Evolutionary conservation across 306 rosid genomes (phyloP).

Genomic region (Comarum palustre): DNA sequence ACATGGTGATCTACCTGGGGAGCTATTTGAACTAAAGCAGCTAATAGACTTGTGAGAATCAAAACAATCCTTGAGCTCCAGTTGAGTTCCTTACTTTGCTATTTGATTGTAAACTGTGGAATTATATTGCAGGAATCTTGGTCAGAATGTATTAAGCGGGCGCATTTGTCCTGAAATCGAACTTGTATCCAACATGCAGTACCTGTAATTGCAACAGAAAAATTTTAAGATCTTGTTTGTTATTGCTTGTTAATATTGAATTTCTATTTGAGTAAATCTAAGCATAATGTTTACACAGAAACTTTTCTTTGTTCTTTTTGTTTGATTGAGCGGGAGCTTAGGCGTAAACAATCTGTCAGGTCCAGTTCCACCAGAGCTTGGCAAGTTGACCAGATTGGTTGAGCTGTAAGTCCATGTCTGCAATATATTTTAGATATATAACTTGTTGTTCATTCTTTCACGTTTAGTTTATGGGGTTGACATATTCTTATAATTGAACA

Average conservation of each 20-base stretch:
- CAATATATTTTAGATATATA: background rate
- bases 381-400: slow-evolving; percentile 33
- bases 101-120: background rate
- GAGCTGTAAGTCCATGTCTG: slow-evolving; percentile 27
- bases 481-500: slow-evolving; percentile 1
- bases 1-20: slow-evolving; percentile 37
- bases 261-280: background rate
- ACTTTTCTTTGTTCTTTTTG: background rate
- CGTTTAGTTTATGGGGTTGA: background rate
- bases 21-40: slow-evolving; percentile 36
- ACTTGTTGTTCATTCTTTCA: background rate
- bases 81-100: slow-evolving; percentile 1
- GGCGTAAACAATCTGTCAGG: slow-evolving; percentile 45
- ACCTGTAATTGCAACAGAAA: slow-evolving; percentile 27
- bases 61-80: background rate
- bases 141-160: slow-evolving; percentile 37
- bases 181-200: slow-evolving; percentile 30
- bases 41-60: slow-evolving; percentile 38
- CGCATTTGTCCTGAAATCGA: slow-evolving; percentile 32
- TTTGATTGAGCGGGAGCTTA: slow-evolving; percentile 33
- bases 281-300: background rate
- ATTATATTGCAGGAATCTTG: slow-evolving; percentile 36
- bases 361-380: slow-evolving; percentile 32
- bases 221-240: background rate
- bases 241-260: background rate